phyloP scores from a whole-genome alignment of 2,329 filamentous ascomycete species.

The Simplicillium aogashimaense region DNA sequence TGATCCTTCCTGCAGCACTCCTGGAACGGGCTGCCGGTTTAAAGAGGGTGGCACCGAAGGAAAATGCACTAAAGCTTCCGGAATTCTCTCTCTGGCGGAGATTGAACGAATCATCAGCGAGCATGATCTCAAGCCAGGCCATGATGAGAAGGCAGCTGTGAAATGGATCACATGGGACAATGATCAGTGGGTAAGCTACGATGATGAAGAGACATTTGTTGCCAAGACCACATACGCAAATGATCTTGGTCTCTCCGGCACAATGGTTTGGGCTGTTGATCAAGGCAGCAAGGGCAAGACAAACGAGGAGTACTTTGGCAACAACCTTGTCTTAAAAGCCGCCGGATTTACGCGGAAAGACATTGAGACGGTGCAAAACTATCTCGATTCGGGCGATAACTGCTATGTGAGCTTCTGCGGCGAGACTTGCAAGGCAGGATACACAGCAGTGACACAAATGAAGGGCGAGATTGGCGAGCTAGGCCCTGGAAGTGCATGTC shows the following conservation, averaged over 20 bases:
- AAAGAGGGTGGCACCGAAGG: conserved; percentile 6
- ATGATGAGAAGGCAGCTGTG: conserved; percentile 15
- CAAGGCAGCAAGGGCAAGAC: too few relatives aligned
- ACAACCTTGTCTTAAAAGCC: conserved; percentile 14
- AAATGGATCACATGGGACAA: conserved; percentile 14
- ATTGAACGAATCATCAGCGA: conserved; percentile 12
- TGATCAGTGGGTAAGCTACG: conserved; percentile 20
- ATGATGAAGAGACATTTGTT: conserved; percentile 18
- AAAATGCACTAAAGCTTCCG: conserved; percentile 10
- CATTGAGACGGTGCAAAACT: conserved; percentile 3
- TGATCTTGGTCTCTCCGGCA: conserved; percentile 14
- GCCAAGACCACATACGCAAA: conserved; percentile 16
- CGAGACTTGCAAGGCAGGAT: conserved; percentile 14
- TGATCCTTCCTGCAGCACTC: not conserved
- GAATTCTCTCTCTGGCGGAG: conserved; percentile 15
- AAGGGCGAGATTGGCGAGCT: conserved; percentile 18
- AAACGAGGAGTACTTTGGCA: too few relatives aligned
- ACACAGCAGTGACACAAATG: conserved; percentile 16
- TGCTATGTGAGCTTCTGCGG: conserved; percentile 17
- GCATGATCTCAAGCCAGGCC: not conserved
- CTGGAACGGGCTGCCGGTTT: conserved; percentile 9
- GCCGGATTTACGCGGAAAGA: conserved; percentile 7
- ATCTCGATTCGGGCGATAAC: conserved; percentile 6
- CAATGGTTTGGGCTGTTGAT: conserved; percentile 13
- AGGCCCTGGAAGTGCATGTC: conserved; percentile 13